Base-by-base conservation (phyloP, 2,329 filamentous ascomycete species). In the Sarocladium oryzae region DNA sequence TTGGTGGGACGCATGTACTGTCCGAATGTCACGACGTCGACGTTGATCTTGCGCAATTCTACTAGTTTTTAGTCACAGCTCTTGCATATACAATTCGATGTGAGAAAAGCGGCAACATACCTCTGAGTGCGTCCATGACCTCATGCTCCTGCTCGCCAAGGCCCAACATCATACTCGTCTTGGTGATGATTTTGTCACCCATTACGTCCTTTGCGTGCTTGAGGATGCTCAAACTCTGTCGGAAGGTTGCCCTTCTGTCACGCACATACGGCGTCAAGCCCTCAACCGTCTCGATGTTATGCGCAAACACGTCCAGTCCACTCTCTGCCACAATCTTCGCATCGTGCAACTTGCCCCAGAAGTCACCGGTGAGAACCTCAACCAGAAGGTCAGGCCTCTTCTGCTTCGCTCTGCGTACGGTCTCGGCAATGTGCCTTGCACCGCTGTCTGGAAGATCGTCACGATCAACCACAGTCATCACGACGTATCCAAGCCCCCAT, bases 1-100 rank as follows among this genome's bases (percentile, higher is more conserved):
- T 97, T 99, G 4, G 93, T 99, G 2, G 93, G 93, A 10, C 92
- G 88, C 93, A 99, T 99, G 75, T 99, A 99, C 74, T 99, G 93
- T n/a, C 93, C 93, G 60, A 99, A 99, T 0, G 93, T 99, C 53
- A 99, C 90, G 11, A 99, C 89, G 60, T 99, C 93, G 41, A 96
- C 91, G 54, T 88, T 75, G 53, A 83, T 79, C 57, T 84, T 84
- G 53, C 93, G 81, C 11, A 99, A 78, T 66, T 95, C 88, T 82
- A 57, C 15, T 10, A 7, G 7, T 30, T 30, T 7, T 30, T 13
- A 30, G 28, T 13, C 7, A 7, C 7, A 30, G 28, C 7, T 30
- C 28, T 13, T 7, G 7, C 7, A 30, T 7, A 13, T 7, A 30
- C 13, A 7, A 7, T 30, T 30, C 13, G 13, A 30, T 13, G 13